These are phyloP conservation scores for Dictyostelium brefeldianum DNA, from an alignment of 78 protist genomes.

Conservation along the genomic window DNA sequence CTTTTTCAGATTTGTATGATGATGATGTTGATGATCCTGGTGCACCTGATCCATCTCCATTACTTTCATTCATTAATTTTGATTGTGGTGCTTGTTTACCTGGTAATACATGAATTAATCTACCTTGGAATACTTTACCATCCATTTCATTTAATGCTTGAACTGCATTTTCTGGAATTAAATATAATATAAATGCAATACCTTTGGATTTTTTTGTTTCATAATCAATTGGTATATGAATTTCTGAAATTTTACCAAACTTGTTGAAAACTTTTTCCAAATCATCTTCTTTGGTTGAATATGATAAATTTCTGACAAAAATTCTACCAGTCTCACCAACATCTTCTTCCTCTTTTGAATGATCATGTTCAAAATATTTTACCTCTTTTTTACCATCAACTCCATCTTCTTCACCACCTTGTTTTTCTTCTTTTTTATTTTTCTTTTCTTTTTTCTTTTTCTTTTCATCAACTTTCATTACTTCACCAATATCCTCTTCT, in stretches of 20 bases:
- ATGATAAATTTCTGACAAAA: constrained; percentile 81
- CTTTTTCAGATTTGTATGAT: constrained; percentile 78
- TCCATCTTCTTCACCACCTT: constrained; percentile 3
- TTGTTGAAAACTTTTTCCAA: constrained; percentile 29
- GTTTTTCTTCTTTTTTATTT: neutral
- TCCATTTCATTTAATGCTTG: constrained; percentile 79
- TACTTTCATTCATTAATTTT: neutral
- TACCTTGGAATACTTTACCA: constrained; percentile 72
- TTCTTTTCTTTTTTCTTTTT: constrained; percentile 20
- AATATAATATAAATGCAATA: constrained; percentile 88
- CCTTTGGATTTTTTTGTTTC: constrained; percentile 91
- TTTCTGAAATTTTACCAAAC: constrained; percentile 86
- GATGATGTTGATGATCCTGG: no score
- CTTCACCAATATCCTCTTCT: constrained; percentile 8
- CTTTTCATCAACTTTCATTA: constrained; percentile 1
- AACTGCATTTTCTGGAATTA: constrained; percentile 91
- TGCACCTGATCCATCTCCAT: neutral
- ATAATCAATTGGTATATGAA: constrained; percentile 91
- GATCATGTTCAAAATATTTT: constrained; percentile 24
- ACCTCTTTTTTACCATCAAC: constrained; percentile 23
- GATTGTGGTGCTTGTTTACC: constrained; percentile 62
- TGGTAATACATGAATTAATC: constrained; percentile 93
- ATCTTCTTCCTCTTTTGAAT: constrained; percentile 50
- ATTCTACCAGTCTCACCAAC: constrained; percentile 76
- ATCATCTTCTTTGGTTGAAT: constrained; percentile 57